Base-by-base conservation (phyloP, 805 yeast genomes). In the Jamesozyma spencerorum region DNA sequence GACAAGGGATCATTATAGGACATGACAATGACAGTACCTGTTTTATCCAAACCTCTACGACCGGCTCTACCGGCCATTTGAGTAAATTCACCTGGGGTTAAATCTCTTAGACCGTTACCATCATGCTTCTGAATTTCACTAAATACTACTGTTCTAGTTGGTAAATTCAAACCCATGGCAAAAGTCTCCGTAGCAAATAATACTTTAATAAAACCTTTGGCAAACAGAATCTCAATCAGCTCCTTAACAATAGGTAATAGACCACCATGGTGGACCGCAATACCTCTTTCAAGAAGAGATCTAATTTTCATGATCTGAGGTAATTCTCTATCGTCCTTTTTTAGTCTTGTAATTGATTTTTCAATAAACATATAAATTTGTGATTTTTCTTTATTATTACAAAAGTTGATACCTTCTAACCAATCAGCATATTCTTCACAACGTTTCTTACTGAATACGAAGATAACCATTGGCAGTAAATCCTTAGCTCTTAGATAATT, bases 31-130 rank as follows among this genome's bases (percentile, higher is more conserved):
- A 92, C 98, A 0, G 97, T 90, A 56, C 98, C 98, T 0, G 84
- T 85, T 17, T 78, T 66, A 66, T 92, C 98, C 48, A 92, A 66
- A 28, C 98, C 98, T 69, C 98, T 79, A 65, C 98, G 79, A 45
- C 98, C 98, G 0, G 98, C 98, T 62, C 98, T 75, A 34, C 98
- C 98, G 0, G 97, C 88, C 98, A 92, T 92, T 64, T 90, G 98
- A 0, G 97, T 92, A 58, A 90, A 92, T 60, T 92, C 98, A 40
- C 98, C 98, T 0, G 98, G 96, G 8, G 81, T 71, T 45, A 92
- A 69, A 54, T 81, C 75, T 62, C 98, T 73, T 62, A 85, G 78
- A 0, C 75, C 74, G 24, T 79, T 72, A 35, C 97, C 97, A 57
- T 92, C 98, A 59, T 90, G 95, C 56, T 92, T 92, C 49, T 90